phyloP scores from a whole-genome alignment of 2,329 filamentous ascomycete genomes.

The Colletotrichum acutatum region DNA sequence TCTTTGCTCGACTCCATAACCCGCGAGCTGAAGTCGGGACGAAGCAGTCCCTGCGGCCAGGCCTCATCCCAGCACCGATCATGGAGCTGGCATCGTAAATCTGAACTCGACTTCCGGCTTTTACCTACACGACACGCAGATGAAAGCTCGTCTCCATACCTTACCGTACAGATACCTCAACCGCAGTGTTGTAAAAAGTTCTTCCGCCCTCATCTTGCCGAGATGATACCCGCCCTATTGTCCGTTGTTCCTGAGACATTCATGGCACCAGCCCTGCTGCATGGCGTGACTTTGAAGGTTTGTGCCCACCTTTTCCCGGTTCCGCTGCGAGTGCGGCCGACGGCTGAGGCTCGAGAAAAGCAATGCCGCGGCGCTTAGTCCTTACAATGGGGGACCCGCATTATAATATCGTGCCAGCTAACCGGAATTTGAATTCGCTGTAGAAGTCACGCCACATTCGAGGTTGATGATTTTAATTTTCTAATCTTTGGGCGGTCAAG shows the following conservation, averaged over 20 bases:
- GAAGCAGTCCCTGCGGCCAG: background rate
- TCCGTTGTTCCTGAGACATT: background rate
- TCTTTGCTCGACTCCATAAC: background rate
- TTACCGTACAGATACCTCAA: no score
- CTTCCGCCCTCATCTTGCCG: background rate
- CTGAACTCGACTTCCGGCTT: background rate
- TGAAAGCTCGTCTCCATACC: background rate
- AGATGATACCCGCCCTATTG: background rate
- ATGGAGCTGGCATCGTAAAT: background rate
- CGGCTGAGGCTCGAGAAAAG: slow-evolving; percentile 17
- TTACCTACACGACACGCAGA: background rate
- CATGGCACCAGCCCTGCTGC: background rate
- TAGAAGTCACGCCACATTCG: background rate
- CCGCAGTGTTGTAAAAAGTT: background rate
- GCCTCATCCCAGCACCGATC: background rate
- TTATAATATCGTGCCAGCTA: background rate
- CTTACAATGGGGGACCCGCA: background rate
- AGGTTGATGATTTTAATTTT: background rate
- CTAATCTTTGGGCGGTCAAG: background rate
- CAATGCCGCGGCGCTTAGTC: slow-evolving; percentile 9
- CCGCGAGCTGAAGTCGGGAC: background rate
- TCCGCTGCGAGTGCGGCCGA: slow-evolving; percentile 5
- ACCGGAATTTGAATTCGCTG: background rate
- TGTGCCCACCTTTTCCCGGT: background rate
- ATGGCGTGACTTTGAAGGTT: slow-evolving; percentile 7